These are phyloP conservation scores for Aspergillus sp. DNA, from an alignment of 2,329 filamentous ascomycete species.

Conservation along the genomic window DNA sequence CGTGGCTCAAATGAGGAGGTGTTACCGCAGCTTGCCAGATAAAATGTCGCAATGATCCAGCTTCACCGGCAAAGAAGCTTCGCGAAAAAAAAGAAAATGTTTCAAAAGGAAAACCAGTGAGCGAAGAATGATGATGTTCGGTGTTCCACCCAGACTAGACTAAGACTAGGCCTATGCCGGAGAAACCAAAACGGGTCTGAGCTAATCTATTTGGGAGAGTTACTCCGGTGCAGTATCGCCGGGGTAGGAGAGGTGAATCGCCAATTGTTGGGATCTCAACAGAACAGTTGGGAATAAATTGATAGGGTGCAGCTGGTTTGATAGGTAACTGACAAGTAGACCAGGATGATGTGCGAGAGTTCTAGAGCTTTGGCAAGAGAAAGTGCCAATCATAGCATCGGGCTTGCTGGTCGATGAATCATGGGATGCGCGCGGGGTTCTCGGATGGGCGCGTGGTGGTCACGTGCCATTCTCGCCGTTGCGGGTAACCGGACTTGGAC, in stretches of 20 bases:
- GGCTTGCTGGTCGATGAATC: background rate
- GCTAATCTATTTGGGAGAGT: background rate
- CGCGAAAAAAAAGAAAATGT: background rate
- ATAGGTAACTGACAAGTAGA: background rate
- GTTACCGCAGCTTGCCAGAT: no score
- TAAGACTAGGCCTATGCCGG: background rate
- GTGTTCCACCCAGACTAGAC: background rate
- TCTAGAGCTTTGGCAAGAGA: background rate
- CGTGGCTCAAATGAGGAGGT: no score
- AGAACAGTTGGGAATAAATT: background rate
- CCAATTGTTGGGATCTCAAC: slow-evolving; percentile 4
- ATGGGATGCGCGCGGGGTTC: background rate
- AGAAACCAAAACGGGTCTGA: background rate
- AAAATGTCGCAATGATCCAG: background rate
- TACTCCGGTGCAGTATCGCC: background rate
- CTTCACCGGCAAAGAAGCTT: background rate
- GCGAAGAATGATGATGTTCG: slow-evolving; percentile 4
- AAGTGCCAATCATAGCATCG: background rate
- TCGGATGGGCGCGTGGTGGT: background rate
- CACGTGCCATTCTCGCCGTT: background rate
- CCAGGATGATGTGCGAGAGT: no score
- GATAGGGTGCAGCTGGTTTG: background rate
- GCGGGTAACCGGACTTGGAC: background rate
- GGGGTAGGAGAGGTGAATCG: background rate
- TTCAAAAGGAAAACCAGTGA: background rate